A percentile compares a stretch with the other conserved stretches of the same genome.
phyloP scores from a whole-genome alignment of 1,284 basidiomycete genomes.

The Caloboletus firmus region DNA sequence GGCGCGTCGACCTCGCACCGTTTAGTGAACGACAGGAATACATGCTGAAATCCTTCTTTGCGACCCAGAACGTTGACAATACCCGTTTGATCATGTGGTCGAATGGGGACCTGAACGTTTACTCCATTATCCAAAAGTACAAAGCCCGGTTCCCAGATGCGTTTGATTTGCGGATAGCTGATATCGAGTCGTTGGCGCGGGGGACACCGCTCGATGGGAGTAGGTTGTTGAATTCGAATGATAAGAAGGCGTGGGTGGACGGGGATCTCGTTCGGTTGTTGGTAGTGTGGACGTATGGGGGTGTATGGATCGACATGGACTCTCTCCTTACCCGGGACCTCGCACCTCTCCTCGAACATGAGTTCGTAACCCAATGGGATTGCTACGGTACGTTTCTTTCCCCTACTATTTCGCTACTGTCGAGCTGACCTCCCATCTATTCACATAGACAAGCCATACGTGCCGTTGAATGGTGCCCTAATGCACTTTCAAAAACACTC shows the following conservation, averaged over 20 bases:
- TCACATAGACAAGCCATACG: slow-evolving; percentile 77
- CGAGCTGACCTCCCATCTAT: not conserved
- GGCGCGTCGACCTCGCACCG: slow-evolving; percentile 80
- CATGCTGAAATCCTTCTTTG: slow-evolving; percentile 88
- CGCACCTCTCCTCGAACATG: slow-evolving; percentile 81
- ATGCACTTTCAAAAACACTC: slow-evolving; percentile 89
- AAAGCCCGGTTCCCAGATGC: slow-evolving; percentile 61
- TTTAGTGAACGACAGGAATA: slow-evolving; percentile 82
- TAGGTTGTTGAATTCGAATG: slow-evolving; percentile 56
- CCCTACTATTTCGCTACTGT: not conserved
- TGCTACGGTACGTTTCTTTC: slow-evolving; percentile 73
- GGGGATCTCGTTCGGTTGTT: slow-evolving; percentile 86
- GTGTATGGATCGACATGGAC: slow-evolving; percentile 97
- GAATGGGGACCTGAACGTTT: slow-evolving; percentile 69
- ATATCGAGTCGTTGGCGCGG: slow-evolving; percentile 64
- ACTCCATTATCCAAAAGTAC: slow-evolving; percentile 64
- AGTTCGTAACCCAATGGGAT: slow-evolving; percentile 96
- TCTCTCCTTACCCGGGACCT: slow-evolving; percentile 85
- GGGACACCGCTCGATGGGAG: slow-evolving; percentile 78
- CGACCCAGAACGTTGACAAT: slow-evolving; percentile 72
- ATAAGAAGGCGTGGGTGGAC: slow-evolving; percentile 86
- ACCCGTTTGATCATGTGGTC: slow-evolving; percentile 85
- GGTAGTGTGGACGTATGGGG: slow-evolving; percentile 84
- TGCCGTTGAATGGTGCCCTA: slow-evolving; percentile 86
- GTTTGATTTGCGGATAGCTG: slow-evolving; percentile 69